These are phyloP conservation scores for Calcarisporium arbuscula DNA, from an alignment of 2,329 filamentous ascomycete species.

Conservation along the genomic window DNA sequence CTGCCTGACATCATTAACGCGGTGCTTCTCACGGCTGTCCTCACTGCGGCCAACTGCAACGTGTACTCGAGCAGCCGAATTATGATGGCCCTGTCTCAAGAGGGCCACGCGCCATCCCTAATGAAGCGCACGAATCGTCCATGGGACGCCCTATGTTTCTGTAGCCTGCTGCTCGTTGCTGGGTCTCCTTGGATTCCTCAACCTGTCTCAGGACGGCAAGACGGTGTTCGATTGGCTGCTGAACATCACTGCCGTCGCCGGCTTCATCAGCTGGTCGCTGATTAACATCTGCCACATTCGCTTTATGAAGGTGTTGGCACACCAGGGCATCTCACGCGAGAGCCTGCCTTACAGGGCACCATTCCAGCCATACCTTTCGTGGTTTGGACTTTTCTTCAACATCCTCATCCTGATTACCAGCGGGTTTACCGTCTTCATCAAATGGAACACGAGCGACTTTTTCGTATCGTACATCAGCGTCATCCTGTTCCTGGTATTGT, in stretches of 20 bases:
- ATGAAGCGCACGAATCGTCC: conserved; percentile 52
- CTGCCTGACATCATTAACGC: conserved; percentile 70
- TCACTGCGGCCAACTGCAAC: conserved; percentile 73
- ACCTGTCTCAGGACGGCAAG: conserved; percentile 51
- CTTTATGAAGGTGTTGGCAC: conserved; percentile 55
- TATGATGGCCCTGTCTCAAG: conserved; percentile 58
- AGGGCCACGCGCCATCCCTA: conserved; percentile 55
- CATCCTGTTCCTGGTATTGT: conserved; percentile 55
- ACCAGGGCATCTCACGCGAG: conserved; percentile 50
- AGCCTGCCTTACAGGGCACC: conserved; percentile 55
- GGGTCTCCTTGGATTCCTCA: conserved; percentile 61
- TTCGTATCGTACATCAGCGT: conserved; percentile 60
- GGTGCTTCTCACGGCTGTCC: conserved; percentile 69
- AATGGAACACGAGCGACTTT: conserved; percentile 54
- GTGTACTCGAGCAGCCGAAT: conserved; percentile 67
- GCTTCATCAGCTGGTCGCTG: conserved; percentile 64
- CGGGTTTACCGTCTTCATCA: conserved; percentile 62
- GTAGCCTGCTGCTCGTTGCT: conserved; percentile 49
- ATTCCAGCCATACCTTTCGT: conserved; percentile 58
- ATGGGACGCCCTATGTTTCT: conserved; percentile 57
- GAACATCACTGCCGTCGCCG: conserved; percentile 62
- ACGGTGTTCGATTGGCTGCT: conserved; percentile 67
- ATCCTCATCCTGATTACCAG: conserved; percentile 59
- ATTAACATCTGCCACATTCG: conserved; percentile 59
- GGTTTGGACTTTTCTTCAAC: conserved; percentile 61